Evolutionary conservation across 1,284 basidiomycete species (phyloP).

Genomic region (Kwoniella shivajii): DNA sequence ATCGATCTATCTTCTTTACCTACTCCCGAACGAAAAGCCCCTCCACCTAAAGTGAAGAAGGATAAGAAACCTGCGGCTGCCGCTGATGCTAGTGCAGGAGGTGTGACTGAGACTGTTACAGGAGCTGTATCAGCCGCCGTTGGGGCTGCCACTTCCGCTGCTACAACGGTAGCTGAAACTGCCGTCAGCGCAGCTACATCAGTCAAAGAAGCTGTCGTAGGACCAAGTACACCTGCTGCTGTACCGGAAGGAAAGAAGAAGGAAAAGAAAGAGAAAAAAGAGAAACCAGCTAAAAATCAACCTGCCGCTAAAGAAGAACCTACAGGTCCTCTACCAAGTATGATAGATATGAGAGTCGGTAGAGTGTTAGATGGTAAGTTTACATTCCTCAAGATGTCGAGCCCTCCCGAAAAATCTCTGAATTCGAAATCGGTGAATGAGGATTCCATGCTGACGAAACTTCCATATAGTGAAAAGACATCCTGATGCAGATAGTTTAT

Average conservation of each 20-base stretch:
- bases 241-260: conserved; percentile 30
- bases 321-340: conserved; percentile 79
- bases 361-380: conserved; percentile 81
- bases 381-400: background rate
- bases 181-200: conserved; percentile 18
- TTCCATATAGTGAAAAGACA: conserved; percentile 74
- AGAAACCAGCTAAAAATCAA: conserved; percentile 36
- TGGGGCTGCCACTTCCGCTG: conserved; percentile 31
- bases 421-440: background rate
- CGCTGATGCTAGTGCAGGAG: conserved; percentile 31
- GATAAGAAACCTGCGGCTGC: conserved; percentile 57
- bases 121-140: conserved; percentile 21
- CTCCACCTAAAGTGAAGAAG: conserved; percentile 72
- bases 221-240: conserved; percentile 23
- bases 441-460: background rate
- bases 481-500: conserved; percentile 89
- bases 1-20: conserved; percentile 79
- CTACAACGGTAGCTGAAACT: conserved; percentile 24
- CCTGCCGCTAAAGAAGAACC: conserved; percentile 59
- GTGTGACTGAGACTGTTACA: conserved; percentile 18
- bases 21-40: conserved; percentile 69
- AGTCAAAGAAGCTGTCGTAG: conserved; percentile 37
- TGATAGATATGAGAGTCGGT: conserved; percentile 91
- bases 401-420: background rate
- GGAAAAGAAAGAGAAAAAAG: conserved; percentile 43